phyloP scores from a whole-genome alignment of 345 rosid genomes.

The Viola odorata region DNA sequence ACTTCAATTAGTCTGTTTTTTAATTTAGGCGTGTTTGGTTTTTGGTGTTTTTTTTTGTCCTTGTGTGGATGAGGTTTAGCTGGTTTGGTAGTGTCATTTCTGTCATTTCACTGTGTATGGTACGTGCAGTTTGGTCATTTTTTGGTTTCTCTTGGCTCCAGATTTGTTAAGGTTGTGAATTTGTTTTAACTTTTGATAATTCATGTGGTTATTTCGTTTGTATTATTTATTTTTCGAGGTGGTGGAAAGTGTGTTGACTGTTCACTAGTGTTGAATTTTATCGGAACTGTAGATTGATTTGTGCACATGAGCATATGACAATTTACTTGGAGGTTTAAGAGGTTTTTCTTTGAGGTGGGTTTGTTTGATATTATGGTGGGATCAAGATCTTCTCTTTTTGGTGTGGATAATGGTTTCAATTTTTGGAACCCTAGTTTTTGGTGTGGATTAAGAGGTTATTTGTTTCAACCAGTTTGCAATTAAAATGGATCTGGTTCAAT shows the following conservation, averaged over 20 bases:
- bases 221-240: constrained; percentile 18
- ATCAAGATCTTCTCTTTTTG: constrained; percentile 11
- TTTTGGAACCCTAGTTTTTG: constrained; percentile 43
- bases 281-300: constrained; percentile 21
- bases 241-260: constrained; percentile 22
- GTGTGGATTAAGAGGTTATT: constrained; percentile 14
- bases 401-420: not conserved
- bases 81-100: constrained; percentile 28
- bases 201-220: constrained; percentile 12
- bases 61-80: constrained; percentile 16
- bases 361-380: constrained; percentile 10
- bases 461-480: constrained; percentile 21
- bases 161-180: constrained; percentile 33
- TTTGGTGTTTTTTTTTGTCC: constrained; percentile 16
- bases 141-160: constrained; percentile 28
- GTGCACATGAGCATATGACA: constrained; percentile 9
- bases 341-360: constrained; percentile 23
- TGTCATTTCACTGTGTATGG: constrained; percentile 50
- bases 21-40: constrained; percentile 11
- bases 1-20: constrained; percentile 13
- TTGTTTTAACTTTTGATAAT: constrained; percentile 33
- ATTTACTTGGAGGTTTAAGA: constrained; percentile 12
- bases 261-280: constrained; percentile 32
- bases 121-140: constrained; percentile 37
- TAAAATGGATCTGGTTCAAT: constrained; percentile 14